Percentiles rank a stretch among this genome's conserved stretches.
phyloP scores from a whole-genome alignment of 768 basidiomycete genomes.

The Serendipita sp. region DNA sequence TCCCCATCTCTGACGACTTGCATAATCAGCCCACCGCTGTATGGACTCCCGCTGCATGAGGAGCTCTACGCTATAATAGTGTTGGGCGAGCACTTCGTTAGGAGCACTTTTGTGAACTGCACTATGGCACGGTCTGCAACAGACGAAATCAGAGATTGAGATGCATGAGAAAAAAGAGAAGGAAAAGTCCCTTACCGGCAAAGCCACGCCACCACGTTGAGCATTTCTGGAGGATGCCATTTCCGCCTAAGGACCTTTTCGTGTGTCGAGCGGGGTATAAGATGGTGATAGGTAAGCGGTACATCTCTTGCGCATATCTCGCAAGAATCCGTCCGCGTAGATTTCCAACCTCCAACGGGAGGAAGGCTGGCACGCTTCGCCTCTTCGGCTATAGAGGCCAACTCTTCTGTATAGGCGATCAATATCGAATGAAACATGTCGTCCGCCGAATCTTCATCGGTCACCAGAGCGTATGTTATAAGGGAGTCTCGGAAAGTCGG shows the following conservation, averaged over 20 bases:
- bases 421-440: conserved; percentile 29
- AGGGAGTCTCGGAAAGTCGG: conserved; percentile 34
- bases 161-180: neutral
- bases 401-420: conserved; percentile 25
- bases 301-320: conserved; percentile 45
- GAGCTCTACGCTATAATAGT: conserved; percentile 35
- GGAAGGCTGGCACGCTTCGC: neutral
- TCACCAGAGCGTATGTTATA: conserved; percentile 30
- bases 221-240: conserved; percentile 37
- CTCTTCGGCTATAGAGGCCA: neutral
- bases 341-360: conserved; percentile 38
- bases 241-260: conserved; percentile 39
- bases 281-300: conserved; percentile 45
- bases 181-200: conserved; percentile 24
- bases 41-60: conserved; percentile 39
- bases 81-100: conserved; percentile 35
- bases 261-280: conserved; percentile 40
- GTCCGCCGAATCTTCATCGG: conserved; percentile 23
- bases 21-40: conserved; percentile 39
- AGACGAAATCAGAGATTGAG: neutral
- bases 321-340: conserved; percentile 36
- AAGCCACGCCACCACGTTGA: conserved; percentile 46
- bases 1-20: conserved; percentile 26
- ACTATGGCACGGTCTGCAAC: conserved; percentile 34
- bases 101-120: conserved; percentile 35